A percentile compares a stretch with the other conserved stretches of the same genome.
These are phyloP conservation scores for Kodamaea laetipori DNA, from an alignment of 805 yeast genomes.

Conservation along the genomic window DNA sequence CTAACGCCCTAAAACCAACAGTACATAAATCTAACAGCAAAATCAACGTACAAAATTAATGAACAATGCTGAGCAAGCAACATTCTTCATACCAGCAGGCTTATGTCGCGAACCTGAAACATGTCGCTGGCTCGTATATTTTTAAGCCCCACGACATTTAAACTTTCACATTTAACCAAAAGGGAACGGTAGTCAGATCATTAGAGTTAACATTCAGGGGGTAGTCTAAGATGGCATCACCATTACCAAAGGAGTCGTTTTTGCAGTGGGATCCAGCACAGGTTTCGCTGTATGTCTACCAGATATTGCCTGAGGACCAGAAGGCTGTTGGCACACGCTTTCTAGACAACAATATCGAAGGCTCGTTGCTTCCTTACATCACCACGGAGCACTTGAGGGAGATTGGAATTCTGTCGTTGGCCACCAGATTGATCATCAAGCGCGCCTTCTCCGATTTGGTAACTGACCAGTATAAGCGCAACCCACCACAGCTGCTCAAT, in stretches of 20 bases:
- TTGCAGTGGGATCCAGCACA: slow-evolving; percentile 50
- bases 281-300: slow-evolving; percentile 37
- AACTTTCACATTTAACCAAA: neutral
- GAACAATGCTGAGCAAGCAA: too few relatives aligned
- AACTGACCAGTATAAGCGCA: slow-evolving; percentile 31
- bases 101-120: too few relatives aligned
- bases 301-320: slow-evolving; percentile 26
- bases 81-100: too few relatives aligned
- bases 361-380: slow-evolving; percentile 68
- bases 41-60: too few relatives aligned
- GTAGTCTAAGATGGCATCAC: slow-evolving; percentile 9
- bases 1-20: too few relatives aligned
- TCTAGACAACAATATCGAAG: slow-evolving; percentile 64
- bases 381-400: slow-evolving; percentile 73
- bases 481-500: slow-evolving; percentile 27
- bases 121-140: too few relatives aligned
- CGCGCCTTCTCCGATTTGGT: slow-evolving; percentile 58
- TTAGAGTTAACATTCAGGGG: neutral
- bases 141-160: too few relatives aligned
- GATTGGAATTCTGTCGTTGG: slow-evolving; percentile 58
- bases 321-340: slow-evolving; percentile 35
- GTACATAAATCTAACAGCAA: too few relatives aligned
- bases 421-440: slow-evolving; percentile 61
- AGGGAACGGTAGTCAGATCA: neutral
- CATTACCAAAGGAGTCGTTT: slow-evolving; percentile 33